Percentiles rank a stretch among this genome's conserved stretches.
These are phyloP conservation scores for Barnettozyma sp. DNA, from an alignment of 805 yeast genomes.

Conservation along the genomic window DNA sequence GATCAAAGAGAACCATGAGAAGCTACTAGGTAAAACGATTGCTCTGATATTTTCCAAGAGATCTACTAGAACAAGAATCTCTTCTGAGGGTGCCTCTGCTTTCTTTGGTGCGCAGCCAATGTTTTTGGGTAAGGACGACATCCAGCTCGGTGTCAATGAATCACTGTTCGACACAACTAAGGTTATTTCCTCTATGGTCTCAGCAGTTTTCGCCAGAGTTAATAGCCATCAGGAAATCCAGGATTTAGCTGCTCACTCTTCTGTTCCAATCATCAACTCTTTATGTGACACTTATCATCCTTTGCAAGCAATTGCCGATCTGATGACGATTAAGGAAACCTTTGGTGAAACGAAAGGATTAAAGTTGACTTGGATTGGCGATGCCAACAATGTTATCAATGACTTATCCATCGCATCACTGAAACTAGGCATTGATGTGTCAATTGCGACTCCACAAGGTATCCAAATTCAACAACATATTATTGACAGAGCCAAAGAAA, in stretches of 20 bases:
- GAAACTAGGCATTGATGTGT: constrained; percentile 73
- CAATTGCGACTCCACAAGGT: constrained; percentile 79
- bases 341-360: constrained; percentile 53
- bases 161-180: constrained; percentile 80
- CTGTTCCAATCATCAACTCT: constrained; percentile 90
- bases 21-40: constrained; percentile 72
- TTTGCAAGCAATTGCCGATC: constrained; percentile 88
- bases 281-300: constrained; percentile 93
- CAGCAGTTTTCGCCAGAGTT: constrained; percentile 96
- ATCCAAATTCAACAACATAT: constrained; percentile 57
- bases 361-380: constrained; percentile 94
- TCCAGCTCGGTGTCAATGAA: constrained; percentile 94
- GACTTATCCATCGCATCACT: constrained; percentile 86
- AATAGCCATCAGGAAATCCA: constrained; percentile 76
- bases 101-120: constrained; percentile 94
- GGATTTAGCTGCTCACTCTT: constrained; percentile 67
- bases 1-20: constrained; percentile 33
- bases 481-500: constrained; percentile 42
- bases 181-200: constrained; percentile 91
- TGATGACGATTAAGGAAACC: constrained; percentile 77
- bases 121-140: constrained; percentile 94
- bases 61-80: constrained; percentile 91
- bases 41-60: constrained; percentile 85
- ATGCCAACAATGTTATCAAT: constrained; percentile 91
- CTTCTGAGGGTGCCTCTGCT: constrained; percentile 89